Conservation (phyloP, 768 basidiomycete species). For the Plicaturopsis crispa region DNA sequence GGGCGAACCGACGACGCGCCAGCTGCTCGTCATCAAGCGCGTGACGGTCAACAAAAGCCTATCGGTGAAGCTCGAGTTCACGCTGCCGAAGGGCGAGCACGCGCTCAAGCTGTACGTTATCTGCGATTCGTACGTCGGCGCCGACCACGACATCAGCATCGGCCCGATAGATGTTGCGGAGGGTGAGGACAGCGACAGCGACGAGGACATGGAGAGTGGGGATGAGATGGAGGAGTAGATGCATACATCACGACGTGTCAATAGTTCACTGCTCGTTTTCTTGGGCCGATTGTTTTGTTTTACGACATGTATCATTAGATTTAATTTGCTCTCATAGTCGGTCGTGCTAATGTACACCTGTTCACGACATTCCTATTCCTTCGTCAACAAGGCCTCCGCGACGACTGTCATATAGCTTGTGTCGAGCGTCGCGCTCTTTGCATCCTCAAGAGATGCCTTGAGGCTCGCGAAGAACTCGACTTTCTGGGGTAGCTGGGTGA, state of each 20-base stretch:
- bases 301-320: neutral
- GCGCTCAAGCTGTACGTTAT: conserved; percentile 83
- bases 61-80: conserved; percentile 84
- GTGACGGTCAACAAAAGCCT: conserved; percentile 60
- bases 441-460: conserved; percentile 17
- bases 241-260: conserved; percentile 7
- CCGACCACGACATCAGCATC: conserved; percentile 85
- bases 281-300: neutral
- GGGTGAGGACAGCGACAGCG: conserved; percentile 82
- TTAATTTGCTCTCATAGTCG: too few relatives aligned
- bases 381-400: too few relatives aligned
- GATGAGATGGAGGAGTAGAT: conserved; percentile 53
- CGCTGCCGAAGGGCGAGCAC: conserved; percentile 78
- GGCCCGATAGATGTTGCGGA: conserved; percentile 83
- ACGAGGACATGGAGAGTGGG: conserved; percentile 63
- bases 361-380: too few relatives aligned
- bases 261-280: too few relatives aligned
- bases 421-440: conserved; percentile 12
- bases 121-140: conserved; percentile 87
- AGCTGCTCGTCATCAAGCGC: conserved; percentile 77
- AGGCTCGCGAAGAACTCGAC: conserved; percentile 31
- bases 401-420: neutral
- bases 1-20: conserved; percentile 73
- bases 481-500: conserved; percentile 35
- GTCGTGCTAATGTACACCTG: too few relatives aligned